Conservation (phyloP, 2,329 filamentous ascomycete species). For the Hymenoscyphus infarciens region DNA sequence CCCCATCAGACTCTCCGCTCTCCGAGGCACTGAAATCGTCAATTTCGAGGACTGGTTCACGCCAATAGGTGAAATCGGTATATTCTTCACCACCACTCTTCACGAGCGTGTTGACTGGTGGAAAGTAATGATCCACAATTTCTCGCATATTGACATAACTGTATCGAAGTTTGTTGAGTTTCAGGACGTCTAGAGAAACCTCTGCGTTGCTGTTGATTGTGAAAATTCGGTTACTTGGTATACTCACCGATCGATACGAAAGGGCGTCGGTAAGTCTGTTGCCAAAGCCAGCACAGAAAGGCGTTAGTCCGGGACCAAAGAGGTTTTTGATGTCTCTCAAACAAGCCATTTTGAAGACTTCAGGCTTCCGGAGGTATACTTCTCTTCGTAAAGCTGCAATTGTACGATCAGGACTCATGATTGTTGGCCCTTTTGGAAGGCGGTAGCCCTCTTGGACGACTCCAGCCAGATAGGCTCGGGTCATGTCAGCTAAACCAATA, state of each 20-base stretch:
- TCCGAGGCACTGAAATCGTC: conserved; percentile 88
- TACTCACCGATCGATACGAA: conserved; percentile 93
- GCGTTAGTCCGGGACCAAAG: conserved; percentile 71
- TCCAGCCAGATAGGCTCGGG: conserved; percentile 82
- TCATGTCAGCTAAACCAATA: conserved; percentile 89
- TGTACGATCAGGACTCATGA: conserved; percentile 90
- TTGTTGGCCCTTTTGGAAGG: conserved; percentile 86
- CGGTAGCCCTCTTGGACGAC: conserved; percentile 84
- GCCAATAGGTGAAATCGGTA: conserved; percentile 97
- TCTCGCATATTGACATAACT: conserved; percentile 97
- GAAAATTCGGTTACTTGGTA: conserved; percentile 90
- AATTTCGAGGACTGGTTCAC: conserved; percentile 76
- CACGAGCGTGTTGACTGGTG: conserved; percentile 80
- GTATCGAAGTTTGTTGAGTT: conserved; percentile 90
- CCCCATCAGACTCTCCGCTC: conserved; percentile 49
- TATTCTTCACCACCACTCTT: conserved; percentile 90
- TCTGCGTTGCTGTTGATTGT: conserved; percentile 98
- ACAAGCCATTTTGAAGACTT: conserved; percentile 99
- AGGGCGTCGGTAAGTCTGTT: conserved; percentile 95
- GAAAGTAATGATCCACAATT: conserved; percentile 97
- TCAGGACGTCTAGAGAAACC: conserved; percentile 85
- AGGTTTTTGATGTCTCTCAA: conserved; percentile 88
- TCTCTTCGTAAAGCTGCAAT: conserved; percentile 90
- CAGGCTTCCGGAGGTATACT: conserved; percentile 91
- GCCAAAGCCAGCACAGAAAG: conserved; percentile 96